Evolutionary conservation across 176 grass and related monocot species (phyloP).

Genomic region (Musa troglodytarum): DNA sequence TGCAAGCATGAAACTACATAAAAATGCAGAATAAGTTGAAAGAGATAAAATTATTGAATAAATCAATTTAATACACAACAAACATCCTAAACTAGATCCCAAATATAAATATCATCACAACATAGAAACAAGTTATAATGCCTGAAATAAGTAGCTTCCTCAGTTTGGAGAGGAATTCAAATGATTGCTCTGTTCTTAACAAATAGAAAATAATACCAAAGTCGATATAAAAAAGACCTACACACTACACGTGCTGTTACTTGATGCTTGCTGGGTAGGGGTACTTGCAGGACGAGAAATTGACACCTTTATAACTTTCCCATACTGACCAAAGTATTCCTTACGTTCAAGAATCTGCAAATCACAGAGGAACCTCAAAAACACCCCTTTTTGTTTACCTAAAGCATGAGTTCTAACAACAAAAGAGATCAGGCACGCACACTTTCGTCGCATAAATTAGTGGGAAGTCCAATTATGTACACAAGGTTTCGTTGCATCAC

Average conservation of each 20-base stretch:
- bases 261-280: constrained; percentile 63
- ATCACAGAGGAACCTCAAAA: constrained; percentile 4
- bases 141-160: too few species aligned
- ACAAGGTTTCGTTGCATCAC: constrained; percentile 95
- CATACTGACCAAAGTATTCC: constrained; percentile 99
- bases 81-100: background rate
- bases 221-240: constrained; percentile 32
- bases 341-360: constrained; percentile 75
- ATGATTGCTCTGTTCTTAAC: too few species aligned
- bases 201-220: background rate
- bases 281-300: constrained; percentile 60
- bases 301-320: constrained; percentile 94
- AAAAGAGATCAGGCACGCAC: constrained; percentile 32
- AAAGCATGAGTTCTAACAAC: background rate
- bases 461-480: constrained; percentile 89
- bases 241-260: constrained; percentile 68
- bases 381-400: constrained; percentile 4
- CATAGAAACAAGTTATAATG: background rate
- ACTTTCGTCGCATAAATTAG: constrained; percentile 74
- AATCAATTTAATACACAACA: background rate
- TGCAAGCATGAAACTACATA: background rate
- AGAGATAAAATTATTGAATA: background rate
- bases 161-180: too few species aligned
- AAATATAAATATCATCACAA: background rate
- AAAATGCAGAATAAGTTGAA: background rate